Evolutionary conservation across 1,284 basidiomycete species (phyloP).

Genomic region (Marasmius oreades): DNA sequence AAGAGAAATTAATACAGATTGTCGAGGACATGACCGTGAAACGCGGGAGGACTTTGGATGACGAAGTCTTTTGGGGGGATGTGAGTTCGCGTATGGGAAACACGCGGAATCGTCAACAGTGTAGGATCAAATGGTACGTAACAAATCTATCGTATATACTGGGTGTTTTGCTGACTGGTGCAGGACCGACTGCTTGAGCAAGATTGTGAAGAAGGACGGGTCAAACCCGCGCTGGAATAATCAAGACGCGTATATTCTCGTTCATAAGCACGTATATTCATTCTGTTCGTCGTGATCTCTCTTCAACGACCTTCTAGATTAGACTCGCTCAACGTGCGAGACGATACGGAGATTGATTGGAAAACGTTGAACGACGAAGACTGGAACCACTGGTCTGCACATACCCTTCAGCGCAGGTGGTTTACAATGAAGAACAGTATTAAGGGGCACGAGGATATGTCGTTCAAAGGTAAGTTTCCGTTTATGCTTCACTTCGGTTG

Average conservation of each 20-base stretch:
- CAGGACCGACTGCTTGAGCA: conserved; percentile 74
- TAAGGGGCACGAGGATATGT: conserved; percentile 74
- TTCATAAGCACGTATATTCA: conserved; percentile 62
- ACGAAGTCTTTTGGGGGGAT: conserved; percentile 77
- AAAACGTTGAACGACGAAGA: conserved; percentile 65
- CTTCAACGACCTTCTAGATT: conserved; percentile 41
- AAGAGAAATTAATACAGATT: conserved; percentile 64
- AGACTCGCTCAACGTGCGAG: conserved; percentile 65
- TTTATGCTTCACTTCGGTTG: neutral
- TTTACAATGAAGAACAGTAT: conserved; percentile 70
- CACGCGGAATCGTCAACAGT: conserved; percentile 72
- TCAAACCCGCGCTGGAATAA: conserved; percentile 68
- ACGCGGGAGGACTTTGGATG: conserved; percentile 66
- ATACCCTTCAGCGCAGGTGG: conserved; percentile 74
- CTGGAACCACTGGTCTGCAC: conserved; percentile 83
- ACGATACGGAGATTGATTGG: conserved; percentile 85
- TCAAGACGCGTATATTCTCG: conserved; percentile 71
- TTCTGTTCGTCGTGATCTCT: conserved; percentile 1
- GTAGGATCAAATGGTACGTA: conserved; percentile 76
- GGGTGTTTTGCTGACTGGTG: conserved; percentile 3
- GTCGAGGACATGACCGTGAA: conserved; percentile 68
- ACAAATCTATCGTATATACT: neutral
- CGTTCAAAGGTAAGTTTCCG: conserved; percentile 55
- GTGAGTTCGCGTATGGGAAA: conserved; percentile 76
- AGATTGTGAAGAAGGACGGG: conserved; percentile 67